Evolutionary conservation across 2,329 filamentous ascomycete genomes (phyloP).

Genomic region (Myriangium duriaei): DNA sequence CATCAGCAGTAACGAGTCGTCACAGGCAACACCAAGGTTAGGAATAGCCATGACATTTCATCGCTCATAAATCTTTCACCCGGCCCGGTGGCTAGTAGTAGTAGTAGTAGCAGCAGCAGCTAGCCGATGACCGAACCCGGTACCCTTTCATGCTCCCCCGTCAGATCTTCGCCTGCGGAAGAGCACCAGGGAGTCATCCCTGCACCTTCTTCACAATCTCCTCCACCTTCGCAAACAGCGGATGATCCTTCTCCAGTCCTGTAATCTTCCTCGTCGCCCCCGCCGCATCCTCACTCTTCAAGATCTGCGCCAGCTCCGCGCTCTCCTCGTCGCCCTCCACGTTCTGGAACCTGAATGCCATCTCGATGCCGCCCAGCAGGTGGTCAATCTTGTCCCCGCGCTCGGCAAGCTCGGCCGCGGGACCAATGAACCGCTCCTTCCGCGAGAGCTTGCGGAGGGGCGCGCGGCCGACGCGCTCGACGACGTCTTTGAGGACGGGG

Average conservation of each 20-base stretch:
- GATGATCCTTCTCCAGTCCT: slow-evolving; percentile 63
- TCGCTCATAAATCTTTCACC: no score
- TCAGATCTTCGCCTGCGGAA: not conserved
- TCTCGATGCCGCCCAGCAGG: slow-evolving; percentile 74
- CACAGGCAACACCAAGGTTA: no score
- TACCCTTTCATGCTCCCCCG: no score
- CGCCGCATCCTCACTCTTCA: slow-evolving; percentile 59
- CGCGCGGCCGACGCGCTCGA: slow-evolving; percentile 89
- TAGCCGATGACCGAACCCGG: no score
- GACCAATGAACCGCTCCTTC: slow-evolving; percentile 92
- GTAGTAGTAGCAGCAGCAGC: no score
- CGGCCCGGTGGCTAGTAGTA: no score
- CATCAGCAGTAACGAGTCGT: no score
- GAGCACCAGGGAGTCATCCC: slow-evolving; percentile 12
- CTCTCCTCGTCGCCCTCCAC: slow-evolving; percentile 88
- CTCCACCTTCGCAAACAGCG: slow-evolving; percentile 63
- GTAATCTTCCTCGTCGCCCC: slow-evolving; percentile 71
- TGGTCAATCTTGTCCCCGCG: slow-evolving; percentile 57
- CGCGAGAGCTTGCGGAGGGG: slow-evolving; percentile 86
- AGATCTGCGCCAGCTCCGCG: slow-evolving; percentile 69
- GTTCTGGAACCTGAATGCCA: slow-evolving; percentile 91
- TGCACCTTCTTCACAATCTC: slow-evolving; percentile 77
- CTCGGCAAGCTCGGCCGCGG: slow-evolving; percentile 80
- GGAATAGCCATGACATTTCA: no score
- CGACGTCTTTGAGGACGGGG: slow-evolving; percentile 79